These are phyloP conservation scores for Spinellus fusiger DNA, from an alignment of 192 early-diverging fungal species.

Conservation along the genomic window DNA sequence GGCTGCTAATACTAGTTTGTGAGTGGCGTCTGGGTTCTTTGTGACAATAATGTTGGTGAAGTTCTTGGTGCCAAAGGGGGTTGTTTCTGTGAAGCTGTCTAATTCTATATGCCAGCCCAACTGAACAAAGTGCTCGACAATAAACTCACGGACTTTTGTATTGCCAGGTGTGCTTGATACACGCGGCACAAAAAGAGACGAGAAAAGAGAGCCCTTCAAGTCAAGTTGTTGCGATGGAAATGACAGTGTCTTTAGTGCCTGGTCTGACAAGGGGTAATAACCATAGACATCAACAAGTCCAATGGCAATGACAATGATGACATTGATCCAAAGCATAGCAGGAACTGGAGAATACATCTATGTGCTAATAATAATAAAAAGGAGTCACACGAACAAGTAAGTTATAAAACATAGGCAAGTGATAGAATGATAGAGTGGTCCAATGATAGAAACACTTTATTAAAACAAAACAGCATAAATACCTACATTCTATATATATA, in stretches of 20 bases:
- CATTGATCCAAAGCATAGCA: too few relatives aligned
- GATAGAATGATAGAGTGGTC: too few relatives aligned
- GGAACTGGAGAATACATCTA: too few relatives aligned
- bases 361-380: too few relatives aligned
- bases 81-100: constrained; percentile 70
- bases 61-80: constrained; percentile 66
- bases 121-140: constrained; percentile 56
- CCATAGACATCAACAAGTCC: neutral
- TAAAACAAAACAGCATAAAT: too few relatives aligned
- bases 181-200: constrained; percentile 73
- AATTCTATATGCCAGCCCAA: constrained; percentile 76
- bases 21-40: constrained; percentile 65
- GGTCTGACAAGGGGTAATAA: constrained; percentile 4
- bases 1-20: constrained; percentile 79
- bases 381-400: too few relatives aligned
- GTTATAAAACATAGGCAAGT: too few relatives aligned
- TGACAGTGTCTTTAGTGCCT: constrained; percentile 1
- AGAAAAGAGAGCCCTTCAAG: constrained; percentile 49
- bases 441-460: too few relatives aligned
- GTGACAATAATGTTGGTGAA: constrained; percentile 92
- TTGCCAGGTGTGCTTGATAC: constrained; percentile 74
- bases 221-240: constrained; percentile 14
- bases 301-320: too few relatives aligned
- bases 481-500: too few relatives aligned
- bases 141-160: constrained; percentile 59